These are phyloP conservation scores for Malassezia sp. DNA, from an alignment of 1,284 basidiomycete genomes.

Conservation along the genomic window DNA sequence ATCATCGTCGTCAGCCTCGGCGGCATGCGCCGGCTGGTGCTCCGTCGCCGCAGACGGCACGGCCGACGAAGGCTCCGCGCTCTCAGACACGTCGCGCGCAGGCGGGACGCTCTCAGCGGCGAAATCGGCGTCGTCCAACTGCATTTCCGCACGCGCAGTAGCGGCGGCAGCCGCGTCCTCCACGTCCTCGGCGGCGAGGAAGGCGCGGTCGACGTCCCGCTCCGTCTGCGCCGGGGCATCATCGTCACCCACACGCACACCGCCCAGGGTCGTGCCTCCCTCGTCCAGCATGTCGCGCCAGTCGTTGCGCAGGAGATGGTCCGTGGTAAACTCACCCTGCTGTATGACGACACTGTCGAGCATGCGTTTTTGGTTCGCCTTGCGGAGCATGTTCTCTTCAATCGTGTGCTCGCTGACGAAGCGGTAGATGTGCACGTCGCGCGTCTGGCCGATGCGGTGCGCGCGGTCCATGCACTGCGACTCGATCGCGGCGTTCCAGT, in stretches of 20 bases:
- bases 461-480: conserved; percentile 90
- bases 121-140: conserved; percentile 57
- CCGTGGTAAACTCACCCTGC: conserved; percentile 68
- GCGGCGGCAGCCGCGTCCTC: conserved; percentile 72
- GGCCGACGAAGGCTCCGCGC: too few relatives aligned
- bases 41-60: too few relatives aligned
- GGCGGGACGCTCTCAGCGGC: conserved; percentile 5
- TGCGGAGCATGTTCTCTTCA: conserved; percentile 88
- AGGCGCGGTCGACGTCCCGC: conserved; percentile 55
- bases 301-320: conserved; percentile 53
- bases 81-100: too few relatives aligned
- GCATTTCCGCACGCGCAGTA: conserved; percentile 68
- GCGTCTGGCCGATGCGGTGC: conserved; percentile 87
- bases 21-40: too few relatives aligned
- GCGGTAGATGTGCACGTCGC: conserved; percentile 92
- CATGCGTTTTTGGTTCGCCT: conserved; percentile 88
- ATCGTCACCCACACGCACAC: conserved; percentile 24
- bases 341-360: conserved; percentile 87
- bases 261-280: conserved; percentile 27
- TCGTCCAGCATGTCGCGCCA: conserved; percentile 73
- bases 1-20: conserved; percentile 49
- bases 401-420: conserved; percentile 86
- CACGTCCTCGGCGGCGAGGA: conserved; percentile 78
- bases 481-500: conserved; percentile 97
- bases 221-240: conserved; percentile 41